These are phyloP conservation scores for Notholithocarpus densiflorus DNA, from an alignment of 306 rosid species.

Conservation along the genomic window DNA sequence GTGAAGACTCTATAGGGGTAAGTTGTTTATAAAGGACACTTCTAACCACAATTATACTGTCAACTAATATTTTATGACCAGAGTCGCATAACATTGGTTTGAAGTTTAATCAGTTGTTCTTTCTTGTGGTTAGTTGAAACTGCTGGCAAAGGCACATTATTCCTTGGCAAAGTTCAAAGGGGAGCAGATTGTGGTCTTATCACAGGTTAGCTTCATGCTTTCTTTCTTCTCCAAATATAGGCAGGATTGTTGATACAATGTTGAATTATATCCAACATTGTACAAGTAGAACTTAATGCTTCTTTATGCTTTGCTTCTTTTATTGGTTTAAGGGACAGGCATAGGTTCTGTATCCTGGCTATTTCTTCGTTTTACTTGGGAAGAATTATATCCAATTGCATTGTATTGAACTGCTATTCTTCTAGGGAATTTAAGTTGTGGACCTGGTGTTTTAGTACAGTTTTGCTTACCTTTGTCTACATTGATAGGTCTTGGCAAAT, in stretches of 20 bases:
- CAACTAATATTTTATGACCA: background rate
- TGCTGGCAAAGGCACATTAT: constrained; percentile 88
- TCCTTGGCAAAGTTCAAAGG: constrained; percentile 83
- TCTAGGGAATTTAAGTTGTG: background rate
- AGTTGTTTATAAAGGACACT: constrained; percentile 22
- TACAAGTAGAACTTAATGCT: background rate
- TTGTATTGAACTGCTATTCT: background rate
- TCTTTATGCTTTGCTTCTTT: background rate
- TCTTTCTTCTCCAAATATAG: constrained; percentile 19
- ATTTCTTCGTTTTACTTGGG: background rate
- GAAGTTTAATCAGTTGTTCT: constrained; percentile 7
- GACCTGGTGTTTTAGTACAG: background rate
- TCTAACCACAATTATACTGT: constrained; percentile 9
- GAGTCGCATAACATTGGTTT: background rate
- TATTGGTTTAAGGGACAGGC: background rate
- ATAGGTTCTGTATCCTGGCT: background rate
- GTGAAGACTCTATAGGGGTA: constrained; percentile 90
- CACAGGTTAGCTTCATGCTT: constrained; percentile 66
- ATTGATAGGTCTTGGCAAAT: constrained; percentile 72
- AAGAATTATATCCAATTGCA: background rate
- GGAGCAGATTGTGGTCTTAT: constrained; percentile 88
- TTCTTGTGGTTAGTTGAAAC: constrained; percentile 57
- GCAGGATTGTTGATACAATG: constrained; percentile 7
- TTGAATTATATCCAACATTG: too few relatives aligned
- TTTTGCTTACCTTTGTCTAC: constrained; percentile 9